These are phyloP conservation scores for Plantago rigida DNA, from an alignment of 305 asterid species.

Conservation along the genomic window DNA sequence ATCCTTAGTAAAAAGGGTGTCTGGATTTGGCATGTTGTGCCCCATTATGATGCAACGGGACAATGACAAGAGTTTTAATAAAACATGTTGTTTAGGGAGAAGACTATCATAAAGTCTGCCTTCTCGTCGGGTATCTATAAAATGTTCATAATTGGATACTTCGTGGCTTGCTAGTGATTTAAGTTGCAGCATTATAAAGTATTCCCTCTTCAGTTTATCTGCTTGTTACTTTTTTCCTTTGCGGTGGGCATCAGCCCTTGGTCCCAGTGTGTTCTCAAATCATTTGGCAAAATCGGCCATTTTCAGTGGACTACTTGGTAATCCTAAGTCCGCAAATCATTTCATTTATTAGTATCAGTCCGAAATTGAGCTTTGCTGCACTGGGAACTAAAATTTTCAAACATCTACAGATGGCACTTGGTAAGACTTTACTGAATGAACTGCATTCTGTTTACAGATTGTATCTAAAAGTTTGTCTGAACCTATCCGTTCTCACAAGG, in stretches of 20 bases:
- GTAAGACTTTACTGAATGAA: constrained; percentile 24
- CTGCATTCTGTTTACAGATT: constrained; percentile 47
- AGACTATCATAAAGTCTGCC: constrained; percentile 1
- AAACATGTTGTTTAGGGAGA: neutral
- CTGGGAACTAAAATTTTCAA: neutral
- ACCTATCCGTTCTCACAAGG: constrained; percentile 94
- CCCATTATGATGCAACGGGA: constrained; percentile 9
- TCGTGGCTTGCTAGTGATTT: neutral
- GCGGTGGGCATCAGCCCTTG: too few relatives aligned
- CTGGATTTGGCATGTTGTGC: neutral
- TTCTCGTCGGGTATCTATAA: constrained; percentile 1
- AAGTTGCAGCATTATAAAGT: neutral
- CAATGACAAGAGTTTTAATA: neutral
- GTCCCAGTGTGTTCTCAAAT: too few relatives aligned
- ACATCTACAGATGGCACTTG: constrained; percentile 14
- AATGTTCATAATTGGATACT: neutral
- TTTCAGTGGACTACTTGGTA: too few relatives aligned
- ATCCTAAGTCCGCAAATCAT: too few relatives aligned
- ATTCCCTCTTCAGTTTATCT: too few relatives aligned
- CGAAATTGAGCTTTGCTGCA: constrained; percentile 14
- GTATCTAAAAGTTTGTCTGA: constrained; percentile 78
- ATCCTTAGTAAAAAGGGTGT: too few relatives aligned
- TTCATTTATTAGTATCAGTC: too few relatives aligned
- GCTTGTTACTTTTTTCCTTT: too few relatives aligned
- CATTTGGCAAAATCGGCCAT: too few relatives aligned